Evolutionary conservation across 2,329 filamentous ascomycete species (phyloP).

Genomic region (Beauveria rudraprayagi): DNA sequence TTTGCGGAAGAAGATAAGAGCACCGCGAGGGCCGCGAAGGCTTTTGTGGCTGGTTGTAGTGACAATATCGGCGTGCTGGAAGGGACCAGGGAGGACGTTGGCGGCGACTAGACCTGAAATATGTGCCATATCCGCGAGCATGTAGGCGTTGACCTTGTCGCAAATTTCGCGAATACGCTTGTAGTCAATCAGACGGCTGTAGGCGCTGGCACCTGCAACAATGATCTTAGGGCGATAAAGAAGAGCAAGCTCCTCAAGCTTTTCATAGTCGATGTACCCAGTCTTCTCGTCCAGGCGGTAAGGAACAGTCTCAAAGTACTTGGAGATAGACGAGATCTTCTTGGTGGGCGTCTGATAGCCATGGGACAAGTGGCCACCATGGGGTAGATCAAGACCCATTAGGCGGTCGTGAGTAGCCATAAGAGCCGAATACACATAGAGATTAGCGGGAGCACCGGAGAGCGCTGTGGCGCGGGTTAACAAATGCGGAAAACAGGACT

Average conservation of each 20-base stretch:
- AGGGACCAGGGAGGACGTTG: constrained; percentile 84
- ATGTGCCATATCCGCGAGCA: constrained; percentile 94
- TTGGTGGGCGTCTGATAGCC: constrained; percentile 92
- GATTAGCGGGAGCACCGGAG: constrained; percentile 66
- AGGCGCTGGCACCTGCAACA: constrained; percentile 89
- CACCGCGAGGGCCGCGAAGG: constrained; percentile 85
- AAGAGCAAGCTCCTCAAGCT: constrained; percentile 76
- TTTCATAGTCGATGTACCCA: constrained; percentile 90
- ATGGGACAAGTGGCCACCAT: constrained; percentile 92
- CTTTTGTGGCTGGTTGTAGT: constrained; percentile 99
- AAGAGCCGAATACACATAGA: constrained; percentile 92
- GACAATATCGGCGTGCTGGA: constrained; percentile 84
- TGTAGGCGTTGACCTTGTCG: constrained; percentile 85
- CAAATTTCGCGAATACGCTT: constrained; percentile 82
- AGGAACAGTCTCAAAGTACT: constrained; percentile 97
- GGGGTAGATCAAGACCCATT: constrained; percentile 94
- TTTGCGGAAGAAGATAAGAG: constrained; percentile 97
- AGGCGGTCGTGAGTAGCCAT: constrained; percentile 88
- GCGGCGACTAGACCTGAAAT: constrained; percentile 92
- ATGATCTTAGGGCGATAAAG: constrained; percentile 94
- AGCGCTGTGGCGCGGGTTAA: constrained; percentile 48
- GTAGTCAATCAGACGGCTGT: constrained; percentile 95
- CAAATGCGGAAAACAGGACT: not conserved
- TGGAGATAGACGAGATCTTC: constrained; percentile 97
- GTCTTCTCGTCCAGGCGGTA: constrained; percentile 88